Base-by-base conservation (phyloP, 1,284 basidiomycete species). In the Cutaneotrichosporon mucoides region DNA sequence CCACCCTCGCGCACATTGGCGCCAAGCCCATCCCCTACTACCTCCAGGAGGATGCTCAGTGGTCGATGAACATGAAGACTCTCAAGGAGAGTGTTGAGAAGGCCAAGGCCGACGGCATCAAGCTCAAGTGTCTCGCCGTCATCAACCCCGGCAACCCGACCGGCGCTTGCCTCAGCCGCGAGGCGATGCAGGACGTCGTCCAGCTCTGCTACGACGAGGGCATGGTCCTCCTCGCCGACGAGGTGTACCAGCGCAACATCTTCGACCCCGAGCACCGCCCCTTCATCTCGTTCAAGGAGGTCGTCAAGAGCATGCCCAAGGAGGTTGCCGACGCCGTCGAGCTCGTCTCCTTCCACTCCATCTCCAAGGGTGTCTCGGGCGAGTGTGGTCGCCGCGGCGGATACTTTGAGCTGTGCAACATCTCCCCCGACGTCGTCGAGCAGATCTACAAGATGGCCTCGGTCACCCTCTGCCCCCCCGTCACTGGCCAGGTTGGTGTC, bases 101-200 rank as follows among this genome's bases (percentile, higher is more conserved):
- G 55, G 89, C 89, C 2, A 80, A 83, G 40, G 78, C 80, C 60
- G 84, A 88, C 8, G 88, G 88, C 59, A 81, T 83, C 36, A 79
- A 79, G 9, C 82, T 90, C 54, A 90, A 88, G 71, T 91, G 89
- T 3, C 84, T 97, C 62, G 93, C 94, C 59, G 85, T 96, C 69
- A 96, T 97, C 82, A 96, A 96, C 81, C 93, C 93, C 1, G 93
- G 93, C 35, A 97, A 97, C 80, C 93, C 94, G 16, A 96, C 93
- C 0, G 94, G 93, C 45, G 85, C 87, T 3, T 83, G 93, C 59
- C 82, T 97, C 10, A 84, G 86, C 62, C 81, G 84, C 61, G 68
- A 78, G 50, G 89, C 88, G 24, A 90, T 92, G 82, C 80, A 84
- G 62, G 80, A 83, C 53, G 84, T 97, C 64, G 85, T 95, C 16